Evolutionary conservation across 1,284 basidiomycete species (phyloP).

Genomic region (Irpex lacteus): DNA sequence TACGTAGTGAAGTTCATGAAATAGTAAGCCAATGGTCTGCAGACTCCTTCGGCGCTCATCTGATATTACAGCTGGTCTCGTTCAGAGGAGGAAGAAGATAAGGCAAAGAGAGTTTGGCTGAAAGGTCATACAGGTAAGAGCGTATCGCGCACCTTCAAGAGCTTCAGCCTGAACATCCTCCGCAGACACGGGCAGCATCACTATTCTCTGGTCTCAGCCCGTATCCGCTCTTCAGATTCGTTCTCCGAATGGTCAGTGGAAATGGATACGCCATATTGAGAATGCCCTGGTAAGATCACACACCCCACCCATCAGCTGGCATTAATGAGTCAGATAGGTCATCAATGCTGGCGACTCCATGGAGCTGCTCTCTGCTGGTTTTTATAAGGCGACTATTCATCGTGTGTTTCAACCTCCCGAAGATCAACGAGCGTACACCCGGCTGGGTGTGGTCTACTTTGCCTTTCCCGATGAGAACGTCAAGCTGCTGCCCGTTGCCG

Average conservation of each 20-base stretch:
- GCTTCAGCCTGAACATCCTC: no score
- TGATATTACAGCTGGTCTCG: conserved; percentile 35
- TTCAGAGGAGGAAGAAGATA: conserved; percentile 50
- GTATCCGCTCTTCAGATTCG: conserved; percentile 57
- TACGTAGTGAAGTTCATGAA: conserved; percentile 52
- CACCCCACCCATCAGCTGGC: not conserved
- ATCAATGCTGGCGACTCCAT: conserved; percentile 44
- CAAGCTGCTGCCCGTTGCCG: conserved; percentile 25
- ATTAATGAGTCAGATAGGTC: conserved; percentile 21
- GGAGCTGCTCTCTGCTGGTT: conserved; percentile 42
- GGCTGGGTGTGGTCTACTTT: conserved; percentile 45
- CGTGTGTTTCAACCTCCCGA: conserved; percentile 46
- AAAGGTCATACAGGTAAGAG: conserved; percentile 58
- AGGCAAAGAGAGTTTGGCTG: conserved; percentile 55
- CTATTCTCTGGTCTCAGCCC: conserved; percentile 60
- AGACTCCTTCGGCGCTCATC: not conserved
- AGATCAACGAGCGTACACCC: conserved; percentile 43
- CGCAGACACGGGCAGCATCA: conserved; percentile 58
- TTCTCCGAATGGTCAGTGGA: conserved; percentile 48
- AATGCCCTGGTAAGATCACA: conserved; percentile 47
- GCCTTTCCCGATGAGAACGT: conserved; percentile 31
- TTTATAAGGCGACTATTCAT: conserved; percentile 41
- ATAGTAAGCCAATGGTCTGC: conserved; percentile 33
- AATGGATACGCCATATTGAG: conserved; percentile 56
- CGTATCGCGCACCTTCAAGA: no score